Base-by-base conservation (phyloP, 495 filamentous ascomycete species). In the Bacidia gigantensis region DNA sequence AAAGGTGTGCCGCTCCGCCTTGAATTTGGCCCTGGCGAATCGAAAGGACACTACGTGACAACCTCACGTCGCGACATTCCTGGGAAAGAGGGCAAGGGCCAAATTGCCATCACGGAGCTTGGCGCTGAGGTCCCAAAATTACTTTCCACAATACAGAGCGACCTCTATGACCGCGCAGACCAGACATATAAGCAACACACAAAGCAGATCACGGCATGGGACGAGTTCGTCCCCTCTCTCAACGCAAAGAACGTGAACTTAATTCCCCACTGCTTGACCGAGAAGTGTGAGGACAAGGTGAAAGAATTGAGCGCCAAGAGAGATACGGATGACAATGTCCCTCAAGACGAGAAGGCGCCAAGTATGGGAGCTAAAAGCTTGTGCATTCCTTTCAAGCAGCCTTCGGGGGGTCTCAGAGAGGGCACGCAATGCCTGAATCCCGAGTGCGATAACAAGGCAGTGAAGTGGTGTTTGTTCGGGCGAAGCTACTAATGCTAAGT, bases 351-450 rank as follows among this genome's bases (percentile, higher is more conserved):
- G 58, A 82, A 80, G 60, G 85, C 84, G 18, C 92, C 93, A 44
- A 83, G 79, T 56, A 97, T 97, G 93, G 92, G 92, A 55, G 93
- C 92, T 61, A 98, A 98, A 80, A 85, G 80, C 55, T 74, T 98
- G 60, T 98, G 92, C 66, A 96, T 98, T 74, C 92, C 93, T 20
- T 95, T 95, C 62, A 86, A 97, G 57, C 92, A 97, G 75, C 88
- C 90, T 32, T 80, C 83, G 58, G 86, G 81, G 32, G 67, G 95
- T 52, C 70, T 79, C 53, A 69, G 78, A 55, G 89, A 87, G 25
- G 80, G 84, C 65, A 95, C 87, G 47, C 89, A 89, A 69, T 98
- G 92, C 65, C 69, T 82, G 55, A 93, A 86, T 72, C 88, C 93
- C 24, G 76, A 93, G 56, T 98, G 92, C 67, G 68, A 62, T 41